A percentile compares a stretch with the other conserved stretches of the same genome.
These are phyloP conservation scores for Cucumis sativus DNA, from an alignment of 306 rosid genomes.

Conservation along the genomic window Cucumber_9930_V3 NC_026655.2:2963001-2963500, in stretches of 20 bases:
- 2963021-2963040: slow-evolving; percentile 76
- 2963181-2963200: not conserved
- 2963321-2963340: slow-evolving; percentile 50
- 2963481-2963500: not conserved
- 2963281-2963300: slow-evolving; percentile 23
- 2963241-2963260: slow-evolving; percentile 11
- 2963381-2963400: slow-evolving; percentile 3
- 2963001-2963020: slow-evolving; percentile 64
- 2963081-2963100: slow-evolving; percentile 78
- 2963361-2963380: slow-evolving; percentile 43
- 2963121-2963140: slow-evolving; percentile 23
- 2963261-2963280: slow-evolving; percentile 19
- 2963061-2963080: slow-evolving; percentile 92
- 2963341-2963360: slow-evolving; percentile 85
- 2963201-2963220: slow-evolving; percentile 10
- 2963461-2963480: not conserved
- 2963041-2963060: slow-evolving; percentile 92
- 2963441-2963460: not conserved
- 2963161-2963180: not conserved
- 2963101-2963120: slow-evolving; percentile 67
- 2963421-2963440: not conserved
- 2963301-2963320: slow-evolving; percentile 55
- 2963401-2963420: not conserved
- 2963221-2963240: slow-evolving; percentile 30
- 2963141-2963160: not conserved